Evolutionary conservation across 2,329 filamentous ascomycete species (phyloP).

Genomic region (Claviceps sp.): DNA sequence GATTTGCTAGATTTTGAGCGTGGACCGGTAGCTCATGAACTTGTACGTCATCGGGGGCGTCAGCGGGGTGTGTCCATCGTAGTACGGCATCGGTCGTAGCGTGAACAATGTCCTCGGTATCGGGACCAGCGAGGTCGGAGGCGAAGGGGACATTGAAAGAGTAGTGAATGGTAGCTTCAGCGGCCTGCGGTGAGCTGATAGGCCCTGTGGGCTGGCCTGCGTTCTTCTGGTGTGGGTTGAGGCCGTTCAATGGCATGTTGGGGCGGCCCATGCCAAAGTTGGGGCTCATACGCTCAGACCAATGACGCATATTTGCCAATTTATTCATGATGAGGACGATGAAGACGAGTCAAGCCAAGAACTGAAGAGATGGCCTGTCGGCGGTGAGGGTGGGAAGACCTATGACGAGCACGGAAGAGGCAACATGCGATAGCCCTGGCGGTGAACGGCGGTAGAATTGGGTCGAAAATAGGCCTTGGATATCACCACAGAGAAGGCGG

Average conservation of each 20-base stretch:
- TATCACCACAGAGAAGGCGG: slow-evolving; percentile 7
- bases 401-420: slow-evolving; percentile 1
- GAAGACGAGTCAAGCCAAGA: neutral
- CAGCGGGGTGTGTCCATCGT: slow-evolving; percentile 86
- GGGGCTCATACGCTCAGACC: slow-evolving; percentile 56
- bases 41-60: slow-evolving; percentile 69
- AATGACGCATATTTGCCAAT: slow-evolving; percentile 58
- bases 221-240: slow-evolving; percentile 46
- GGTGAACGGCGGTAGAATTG: slow-evolving; percentile 11
- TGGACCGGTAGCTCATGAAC: slow-evolving; percentile 89
- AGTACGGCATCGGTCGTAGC: slow-evolving; percentile 77
- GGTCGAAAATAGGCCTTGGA: slow-evolving; percentile 14
- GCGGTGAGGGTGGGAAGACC: slow-evolving; percentile 1
- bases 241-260: slow-evolving; percentile 41
- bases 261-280: slow-evolving; percentile 52
- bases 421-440: slow-evolving; percentile 6
- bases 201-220: slow-evolving; percentile 37
- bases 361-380: neutral
- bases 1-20: slow-evolving; percentile 66
- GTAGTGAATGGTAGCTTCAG: slow-evolving; percentile 72
- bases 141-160: slow-evolving; percentile 97
- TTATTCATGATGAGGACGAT: slow-evolving; percentile 47
- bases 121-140: slow-evolving; percentile 80
- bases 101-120: slow-evolving; percentile 89
- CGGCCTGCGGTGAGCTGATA: slow-evolving; percentile 53